Conservation (phyloP, 495 filamentous ascomycete species). For the Alectoria sarmentosa region DNA sequence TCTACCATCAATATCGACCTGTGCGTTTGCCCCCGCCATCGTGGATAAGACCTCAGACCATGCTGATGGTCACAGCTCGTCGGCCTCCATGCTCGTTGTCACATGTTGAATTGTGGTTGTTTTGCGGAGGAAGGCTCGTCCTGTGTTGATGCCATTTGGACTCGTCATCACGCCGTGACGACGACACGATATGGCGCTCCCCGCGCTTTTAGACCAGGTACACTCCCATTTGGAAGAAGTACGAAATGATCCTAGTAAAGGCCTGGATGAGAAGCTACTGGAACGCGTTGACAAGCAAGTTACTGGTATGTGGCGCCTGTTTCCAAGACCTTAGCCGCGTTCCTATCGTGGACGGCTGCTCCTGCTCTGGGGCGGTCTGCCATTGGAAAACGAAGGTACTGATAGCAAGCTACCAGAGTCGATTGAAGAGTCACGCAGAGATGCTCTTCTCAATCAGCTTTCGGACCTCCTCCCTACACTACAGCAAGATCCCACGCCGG, state of each 20-base stretch:
- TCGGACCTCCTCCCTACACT: constrained; percentile 41
- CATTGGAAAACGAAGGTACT: not conserved
- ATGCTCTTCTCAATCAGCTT: constrained; percentile 38
- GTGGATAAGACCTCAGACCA: not conserved
- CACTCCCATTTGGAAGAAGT: constrained; percentile 17
- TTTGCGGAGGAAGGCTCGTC: not conserved
- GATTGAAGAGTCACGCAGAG: constrained; percentile 16
- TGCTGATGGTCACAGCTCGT: not conserved
- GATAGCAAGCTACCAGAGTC: constrained; percentile 10
- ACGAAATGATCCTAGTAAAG: constrained; percentile 9
- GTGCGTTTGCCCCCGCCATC: not conserved
- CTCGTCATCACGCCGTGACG: constrained; percentile 3
- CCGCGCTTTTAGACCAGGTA: constrained; percentile 2
- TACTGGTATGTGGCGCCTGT: constrained; percentile 16
- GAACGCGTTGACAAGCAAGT: constrained; percentile 18
- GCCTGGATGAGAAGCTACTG: constrained; percentile 19
- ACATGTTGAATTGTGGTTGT: not conserved
- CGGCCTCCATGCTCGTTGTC: not conserved
- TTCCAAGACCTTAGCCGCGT: not conserved
- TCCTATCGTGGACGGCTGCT: not conserved
- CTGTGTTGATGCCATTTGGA: not conserved
- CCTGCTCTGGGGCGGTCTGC: not conserved
- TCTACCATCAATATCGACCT: no score
- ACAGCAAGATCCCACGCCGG: constrained; percentile 45
- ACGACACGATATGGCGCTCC: constrained; percentile 12